Evolutionary conservation across 2,329 filamentous ascomycete genomes (phyloP), one percentile per base, ranked within the genome.

Genomic region (Geosmithia flava): DNA sequence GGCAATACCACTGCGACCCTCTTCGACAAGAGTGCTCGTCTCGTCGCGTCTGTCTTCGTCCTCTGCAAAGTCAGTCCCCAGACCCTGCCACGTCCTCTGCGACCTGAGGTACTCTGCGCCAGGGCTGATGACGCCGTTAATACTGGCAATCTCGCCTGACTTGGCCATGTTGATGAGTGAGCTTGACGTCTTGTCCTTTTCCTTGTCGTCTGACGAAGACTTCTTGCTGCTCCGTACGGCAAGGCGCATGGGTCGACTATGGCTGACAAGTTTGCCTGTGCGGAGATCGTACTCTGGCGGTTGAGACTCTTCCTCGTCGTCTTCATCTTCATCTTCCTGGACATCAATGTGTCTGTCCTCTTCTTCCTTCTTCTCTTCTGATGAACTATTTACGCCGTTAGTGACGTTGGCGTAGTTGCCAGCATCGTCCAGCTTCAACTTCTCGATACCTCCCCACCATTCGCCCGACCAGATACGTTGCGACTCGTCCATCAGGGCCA

Each of bases 221-320:
- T 27, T 11, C 43, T 17, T 13, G 7, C 16, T 23, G 45, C 45
- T 47, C 43, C 57, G 57, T 1, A 66, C 54, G 47, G 71, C 68
- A 59, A 66, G 59, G 4, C 71, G 70, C 80, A 91, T 87, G 5
- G 89, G 88, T 48, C 87, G 77, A 50, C 85, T 85, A 55, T 85
- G 80, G 13, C 81, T 85, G 42, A 94, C 74, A 56, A 96, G 87
- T 52, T 79, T 81, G 37, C 91, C 91, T 2, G 90, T 96, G 13
- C 91, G 76, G 10, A 97, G 75, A 63, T 98, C 91, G 56, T 95
- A 98, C 57, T 95, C 87, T 1, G 93, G 93, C 0, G 89, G 80
- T 54, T 85, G 81, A 1, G 85, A 89, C 57, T 87, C 83, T 43
- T 83, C 78, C 19, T 67, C 62, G 2, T 62, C 61, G 13, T 53